Conservation (phyloP, 345 rosid genomes). For the Lagerstroemia speciosa region DNA sequence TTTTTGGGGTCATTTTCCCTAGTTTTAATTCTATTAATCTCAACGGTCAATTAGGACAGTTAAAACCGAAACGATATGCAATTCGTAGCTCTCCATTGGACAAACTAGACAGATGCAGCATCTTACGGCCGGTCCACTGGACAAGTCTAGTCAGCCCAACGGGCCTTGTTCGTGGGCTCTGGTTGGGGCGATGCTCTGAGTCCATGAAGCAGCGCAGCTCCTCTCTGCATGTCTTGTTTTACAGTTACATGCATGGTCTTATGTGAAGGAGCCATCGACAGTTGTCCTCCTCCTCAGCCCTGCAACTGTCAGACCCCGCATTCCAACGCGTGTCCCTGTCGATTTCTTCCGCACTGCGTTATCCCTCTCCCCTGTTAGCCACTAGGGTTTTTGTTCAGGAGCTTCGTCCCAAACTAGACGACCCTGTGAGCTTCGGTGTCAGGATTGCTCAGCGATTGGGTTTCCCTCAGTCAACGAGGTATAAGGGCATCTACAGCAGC, state of each 20-base stretch:
- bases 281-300: background rate
- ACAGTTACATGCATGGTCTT: background rate
- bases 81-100: too few species aligned
- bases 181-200: background rate
- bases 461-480: background rate
- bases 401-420: background rate
- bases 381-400: conserved; percentile 4
- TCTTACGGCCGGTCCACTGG: background rate
- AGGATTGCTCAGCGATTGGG: background rate
- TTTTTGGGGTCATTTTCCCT: background rate
- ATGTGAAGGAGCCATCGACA: conserved; percentile 1
- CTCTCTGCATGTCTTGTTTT: background rate
- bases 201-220: background rate
- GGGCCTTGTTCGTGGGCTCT: background rate
- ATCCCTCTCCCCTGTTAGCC: background rate
- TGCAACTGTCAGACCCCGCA: conserved; percentile 2
- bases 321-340: conserved; percentile 10
- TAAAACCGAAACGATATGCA: too few species aligned
- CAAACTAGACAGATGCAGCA: too few species aligned
- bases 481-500: background rate
- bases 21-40: too few species aligned
- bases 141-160: background rate
- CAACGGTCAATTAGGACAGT: too few species aligned
- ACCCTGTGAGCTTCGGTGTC: background rate
- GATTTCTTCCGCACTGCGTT: background rate